Conservation (phyloP, 1,284 basidiomycete species). For the Heterobasidion irregulare region DNA sequence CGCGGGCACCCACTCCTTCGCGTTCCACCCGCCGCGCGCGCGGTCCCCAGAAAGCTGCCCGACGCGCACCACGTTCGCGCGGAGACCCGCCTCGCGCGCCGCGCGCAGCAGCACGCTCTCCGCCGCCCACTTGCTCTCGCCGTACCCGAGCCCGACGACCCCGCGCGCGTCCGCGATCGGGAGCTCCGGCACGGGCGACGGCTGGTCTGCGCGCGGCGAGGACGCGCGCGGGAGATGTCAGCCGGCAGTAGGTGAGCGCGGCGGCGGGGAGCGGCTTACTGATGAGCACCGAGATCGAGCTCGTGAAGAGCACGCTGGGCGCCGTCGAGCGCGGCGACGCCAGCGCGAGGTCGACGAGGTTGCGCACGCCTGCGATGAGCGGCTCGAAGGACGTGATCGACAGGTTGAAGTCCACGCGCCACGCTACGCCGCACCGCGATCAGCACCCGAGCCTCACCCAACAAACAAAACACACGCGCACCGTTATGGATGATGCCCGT, state of each 20-base stretch:
- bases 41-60: conserved; percentile 33
- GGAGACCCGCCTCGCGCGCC: conserved; percentile 14
- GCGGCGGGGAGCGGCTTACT: conserved; percentile 12
- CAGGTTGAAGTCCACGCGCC: conserved; percentile 17
- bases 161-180: conserved; percentile 9
- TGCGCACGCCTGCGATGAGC: conserved; percentile 9
- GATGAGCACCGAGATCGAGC: conserved; percentile 22
- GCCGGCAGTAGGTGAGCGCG: not conserved
- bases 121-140: conserved; percentile 30
- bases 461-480: conserved; percentile 10
- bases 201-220: not conserved
- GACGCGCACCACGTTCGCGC: conserved; percentile 26
- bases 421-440: conserved; percentile 10
- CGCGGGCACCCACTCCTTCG: conserved; percentile 35
- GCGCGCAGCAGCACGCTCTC: conserved; percentile 21
- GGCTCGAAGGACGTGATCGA: conserved; percentile 14
- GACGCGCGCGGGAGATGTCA: not conserved
- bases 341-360: conserved; percentile 15
- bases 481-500: conserved; percentile 20
- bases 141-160: conserved; percentile 26
- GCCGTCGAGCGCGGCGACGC: conserved; percentile 6
- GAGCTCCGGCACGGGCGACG: not conserved
- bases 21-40: conserved; percentile 31
- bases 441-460: not conserved
- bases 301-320: conserved; percentile 26